A percentile compares a stretch with the other conserved stretches of the same genome.
Evolutionary conservation across 441 rosid genomes (phyloP).

Genomic region (Populus hybrid): DNA sequence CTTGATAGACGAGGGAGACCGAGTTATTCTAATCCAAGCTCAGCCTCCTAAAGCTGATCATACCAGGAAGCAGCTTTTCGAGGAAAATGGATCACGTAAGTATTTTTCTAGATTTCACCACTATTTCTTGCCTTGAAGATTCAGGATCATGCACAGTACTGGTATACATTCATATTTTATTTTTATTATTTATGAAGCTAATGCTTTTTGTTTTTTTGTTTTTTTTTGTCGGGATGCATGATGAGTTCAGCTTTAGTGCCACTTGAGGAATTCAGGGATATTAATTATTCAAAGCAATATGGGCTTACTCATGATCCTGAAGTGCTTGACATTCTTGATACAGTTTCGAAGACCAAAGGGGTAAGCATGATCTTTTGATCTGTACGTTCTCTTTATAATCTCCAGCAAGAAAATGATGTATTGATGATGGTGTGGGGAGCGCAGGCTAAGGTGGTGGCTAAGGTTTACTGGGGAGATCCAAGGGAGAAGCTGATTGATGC

Average conservation of each 20-base stretch:
- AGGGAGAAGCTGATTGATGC: conserved; percentile 47
- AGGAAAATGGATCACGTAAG: conserved; percentile 48
- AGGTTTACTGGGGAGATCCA: conserved; percentile 56
- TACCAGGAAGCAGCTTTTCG: conserved; percentile 42
- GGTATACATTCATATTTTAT: background rate
- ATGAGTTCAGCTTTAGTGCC: conserved; percentile 44
- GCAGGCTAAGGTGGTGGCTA: conserved; percentile 44
- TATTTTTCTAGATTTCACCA: background rate
- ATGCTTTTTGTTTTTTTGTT: no score
- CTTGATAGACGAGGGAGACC: conserved; percentile 27
- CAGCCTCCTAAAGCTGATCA: conserved; percentile 46
- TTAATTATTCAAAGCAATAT: conserved; percentile 44
- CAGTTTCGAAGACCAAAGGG: conserved; percentile 38
- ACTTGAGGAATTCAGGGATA: conserved; percentile 42
- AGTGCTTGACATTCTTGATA: conserved; percentile 38
- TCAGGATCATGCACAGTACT: background rate
- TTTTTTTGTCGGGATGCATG: background rate
- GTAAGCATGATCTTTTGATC: conserved; percentile 10
- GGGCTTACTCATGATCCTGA: conserved; percentile 38
- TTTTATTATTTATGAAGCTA: background rate
- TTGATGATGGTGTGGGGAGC: background rate
- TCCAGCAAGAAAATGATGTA: background rate
- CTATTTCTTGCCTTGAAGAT: background rate
- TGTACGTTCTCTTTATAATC: background rate
- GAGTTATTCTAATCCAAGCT: conserved; percentile 32